Evolutionary conservation across 2,329 filamentous ascomycete species (phyloP).

Genomic region (Xylariales sp.): DNA sequence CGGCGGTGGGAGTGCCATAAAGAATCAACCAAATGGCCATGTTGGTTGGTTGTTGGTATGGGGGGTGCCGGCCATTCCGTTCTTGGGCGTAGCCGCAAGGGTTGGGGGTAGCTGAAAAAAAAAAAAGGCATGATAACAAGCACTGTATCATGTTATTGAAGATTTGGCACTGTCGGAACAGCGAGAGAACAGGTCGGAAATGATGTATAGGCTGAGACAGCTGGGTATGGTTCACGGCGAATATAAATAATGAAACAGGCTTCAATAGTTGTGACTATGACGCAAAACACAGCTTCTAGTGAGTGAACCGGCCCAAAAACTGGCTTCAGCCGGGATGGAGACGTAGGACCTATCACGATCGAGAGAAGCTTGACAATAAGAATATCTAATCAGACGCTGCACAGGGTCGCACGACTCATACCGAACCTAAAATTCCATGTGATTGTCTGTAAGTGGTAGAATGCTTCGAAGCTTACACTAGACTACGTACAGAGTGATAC

Average conservation of each 20-base stretch:
- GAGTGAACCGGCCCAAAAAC: not conserved
- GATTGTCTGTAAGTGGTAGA: no score
- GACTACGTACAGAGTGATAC: no score
- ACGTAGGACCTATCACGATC: no score
- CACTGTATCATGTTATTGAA: constrained; percentile 18
- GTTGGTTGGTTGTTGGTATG: not conserved
- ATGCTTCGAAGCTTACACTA: no score
- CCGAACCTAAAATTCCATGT: no score
- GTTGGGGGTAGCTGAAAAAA: constrained; percentile 10
- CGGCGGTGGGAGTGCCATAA: not conserved
- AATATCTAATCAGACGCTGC: no score
- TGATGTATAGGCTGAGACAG: constrained; percentile 11
- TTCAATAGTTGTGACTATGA: constrained; percentile 15
- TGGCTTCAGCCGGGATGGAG: no score
- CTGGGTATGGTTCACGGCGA: constrained; percentile 9
- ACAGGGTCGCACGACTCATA: no score
- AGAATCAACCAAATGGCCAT: constrained; percentile 17
- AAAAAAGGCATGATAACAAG: not conserved
- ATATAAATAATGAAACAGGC: constrained; percentile 10
- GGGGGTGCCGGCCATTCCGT: constrained; percentile 13
- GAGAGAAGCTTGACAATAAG: no score
- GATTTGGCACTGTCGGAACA: constrained; percentile 17
- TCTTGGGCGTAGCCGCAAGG: not conserved
- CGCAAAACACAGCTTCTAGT: not conserved
- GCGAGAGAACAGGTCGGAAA: constrained; percentile 12